Conservation (phyloP, 345 rosid genomes). For the Lumnitzera racemosa region DNA sequence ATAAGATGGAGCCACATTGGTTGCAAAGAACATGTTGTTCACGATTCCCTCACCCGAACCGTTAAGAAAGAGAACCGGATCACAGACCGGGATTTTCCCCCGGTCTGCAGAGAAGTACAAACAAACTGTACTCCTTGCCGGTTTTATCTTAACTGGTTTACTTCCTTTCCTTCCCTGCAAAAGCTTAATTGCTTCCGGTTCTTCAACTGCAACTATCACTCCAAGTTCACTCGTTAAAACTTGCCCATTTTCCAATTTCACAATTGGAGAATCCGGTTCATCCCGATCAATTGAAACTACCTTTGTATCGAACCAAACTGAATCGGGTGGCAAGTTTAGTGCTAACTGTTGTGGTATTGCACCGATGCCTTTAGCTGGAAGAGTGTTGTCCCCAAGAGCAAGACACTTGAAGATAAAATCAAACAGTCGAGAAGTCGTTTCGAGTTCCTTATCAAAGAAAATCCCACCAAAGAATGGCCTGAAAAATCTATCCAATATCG, state of each 20-base stretch:
- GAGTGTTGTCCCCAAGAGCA: conserved; percentile 81
- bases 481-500: conserved; percentile 52
- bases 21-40: conserved; percentile 86
- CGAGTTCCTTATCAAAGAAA: conserved; percentile 72
- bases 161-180: conserved; percentile 29
- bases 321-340: conserved; percentile 38
- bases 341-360: conserved; percentile 70
- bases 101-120: conserved; percentile 59
- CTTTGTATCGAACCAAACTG: conserved; percentile 41
- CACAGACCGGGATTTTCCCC: conserved; percentile 46
- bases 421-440: conserved; percentile 76
- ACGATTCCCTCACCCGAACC: conserved; percentile 73
- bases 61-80: conserved; percentile 70
- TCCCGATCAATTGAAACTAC: conserved; percentile 46
- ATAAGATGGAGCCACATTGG: conserved; percentile 73
- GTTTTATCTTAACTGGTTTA: conserved; percentile 23
- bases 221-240: conserved; percentile 49
- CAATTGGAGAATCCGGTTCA: conserved; percentile 21
- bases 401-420: conserved; percentile 83
- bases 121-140: conserved; percentile 65
- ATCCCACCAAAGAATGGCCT: conserved; percentile 89
- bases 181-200: conserved; percentile 55
- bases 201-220: conserved; percentile 75
- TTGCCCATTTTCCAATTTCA: conserved; percentile 49
- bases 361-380: conserved; percentile 75